A percentile compares a stretch with the other conserved stretches of the same genome.
Conservation (phyloP, 495 filamentous ascomycete species). For the Trichoderma parareesei region DNA sequence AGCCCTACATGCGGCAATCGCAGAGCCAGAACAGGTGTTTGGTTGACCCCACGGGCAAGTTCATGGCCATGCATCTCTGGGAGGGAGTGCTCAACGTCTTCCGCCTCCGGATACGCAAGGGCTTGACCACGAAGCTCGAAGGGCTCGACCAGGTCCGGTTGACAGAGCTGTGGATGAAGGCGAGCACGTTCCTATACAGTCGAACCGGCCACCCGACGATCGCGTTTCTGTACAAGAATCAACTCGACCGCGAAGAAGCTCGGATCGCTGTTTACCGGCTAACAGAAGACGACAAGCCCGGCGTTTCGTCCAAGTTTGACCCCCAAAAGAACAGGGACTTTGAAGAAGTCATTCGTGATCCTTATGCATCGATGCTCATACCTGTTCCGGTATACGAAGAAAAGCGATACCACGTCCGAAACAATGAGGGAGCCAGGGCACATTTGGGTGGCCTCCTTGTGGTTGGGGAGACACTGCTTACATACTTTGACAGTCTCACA, state of each 20-base stretch:
- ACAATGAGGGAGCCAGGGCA: slow-evolving; percentile 37
- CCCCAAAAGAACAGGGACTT: slow-evolving; percentile 38
- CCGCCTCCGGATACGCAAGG: slow-evolving; percentile 48
- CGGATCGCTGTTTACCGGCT: slow-evolving; percentile 52
- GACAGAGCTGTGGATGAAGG: slow-evolving; percentile 78
- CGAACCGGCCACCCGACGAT: slow-evolving; percentile 65
- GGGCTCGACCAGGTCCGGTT: slow-evolving; percentile 67
- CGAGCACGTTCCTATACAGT: slow-evolving; percentile 71
- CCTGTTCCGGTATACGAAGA: slow-evolving; percentile 57
- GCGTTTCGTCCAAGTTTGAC: slow-evolving; percentile 37
- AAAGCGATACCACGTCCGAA: slow-evolving; percentile 44
- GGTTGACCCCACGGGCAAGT: slow-evolving; percentile 73
- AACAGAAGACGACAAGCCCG: slow-evolving; percentile 41
- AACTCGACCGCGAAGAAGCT: slow-evolving; percentile 51
- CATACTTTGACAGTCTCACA: slow-evolving; percentile 71
- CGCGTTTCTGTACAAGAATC: slow-evolving; percentile 76
- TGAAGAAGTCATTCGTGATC: slow-evolving; percentile 53
- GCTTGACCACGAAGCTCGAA: slow-evolving; percentile 47
- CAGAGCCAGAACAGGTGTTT: slow-evolving; percentile 68
- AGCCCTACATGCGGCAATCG: slow-evolving; percentile 71
- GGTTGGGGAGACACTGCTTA: slow-evolving; percentile 74
- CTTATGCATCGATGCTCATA: slow-evolving; percentile 73
- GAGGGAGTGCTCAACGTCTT: slow-evolving; percentile 78
- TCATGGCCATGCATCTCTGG: slow-evolving; percentile 80
- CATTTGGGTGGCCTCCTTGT: slow-evolving; percentile 66